A percentile compares a stretch with the other conserved stretches of the same genome.
Evolutionary conservation across 768 basidiomycete genomes (phyloP).

Genomic region (Russula foetens): DNA sequence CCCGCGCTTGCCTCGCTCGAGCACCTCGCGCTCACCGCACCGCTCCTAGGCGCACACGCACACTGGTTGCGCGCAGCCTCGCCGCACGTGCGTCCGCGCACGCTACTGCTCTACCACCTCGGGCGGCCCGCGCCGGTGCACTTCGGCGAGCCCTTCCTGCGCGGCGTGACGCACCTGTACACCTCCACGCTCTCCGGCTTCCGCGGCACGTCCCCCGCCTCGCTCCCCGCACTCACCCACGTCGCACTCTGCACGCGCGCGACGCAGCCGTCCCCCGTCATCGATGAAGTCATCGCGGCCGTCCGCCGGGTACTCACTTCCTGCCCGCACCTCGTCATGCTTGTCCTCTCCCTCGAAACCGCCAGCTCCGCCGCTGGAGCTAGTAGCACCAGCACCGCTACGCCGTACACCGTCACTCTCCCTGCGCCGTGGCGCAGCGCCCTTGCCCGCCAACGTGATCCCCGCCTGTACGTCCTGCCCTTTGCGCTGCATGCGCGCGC

Average conservation of each 20-base stretch:
- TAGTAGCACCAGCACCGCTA: no score
- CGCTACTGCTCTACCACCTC: constrained; percentile 20
- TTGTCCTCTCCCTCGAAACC: constrained; percentile 14
- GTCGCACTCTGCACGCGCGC: constrained; percentile 17
- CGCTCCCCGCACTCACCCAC: constrained; percentile 14
- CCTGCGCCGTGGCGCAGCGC: background rate
- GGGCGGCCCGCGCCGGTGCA: constrained; percentile 15
- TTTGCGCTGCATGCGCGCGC: constrained; percentile 15
- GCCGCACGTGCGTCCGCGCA: constrained; percentile 9
- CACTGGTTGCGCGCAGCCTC: constrained; percentile 16
- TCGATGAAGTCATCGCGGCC: background rate
- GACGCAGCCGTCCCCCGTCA: background rate
- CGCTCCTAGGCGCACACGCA: constrained; percentile 19
- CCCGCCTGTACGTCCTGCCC: constrained; percentile 16
- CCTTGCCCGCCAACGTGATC: constrained; percentile 4
- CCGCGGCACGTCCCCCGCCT: constrained; percentile 7
- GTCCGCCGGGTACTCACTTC: constrained; percentile 1
- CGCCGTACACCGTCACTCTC: background rate
- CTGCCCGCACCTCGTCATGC: constrained; percentile 12
- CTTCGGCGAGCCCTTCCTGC: constrained; percentile 16
- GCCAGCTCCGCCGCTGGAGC: background rate
- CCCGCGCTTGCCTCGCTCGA: constrained; percentile 11
- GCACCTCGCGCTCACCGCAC: constrained; percentile 18
- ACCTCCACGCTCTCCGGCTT: constrained; percentile 20
- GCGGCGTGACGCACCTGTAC: constrained; percentile 15